Evolutionary conservation across 202 grass and related monocot genomes (phyloP), one percentile per base, ranked within the genome.

Genomic region (Tripidium arundinaceum): DNA sequence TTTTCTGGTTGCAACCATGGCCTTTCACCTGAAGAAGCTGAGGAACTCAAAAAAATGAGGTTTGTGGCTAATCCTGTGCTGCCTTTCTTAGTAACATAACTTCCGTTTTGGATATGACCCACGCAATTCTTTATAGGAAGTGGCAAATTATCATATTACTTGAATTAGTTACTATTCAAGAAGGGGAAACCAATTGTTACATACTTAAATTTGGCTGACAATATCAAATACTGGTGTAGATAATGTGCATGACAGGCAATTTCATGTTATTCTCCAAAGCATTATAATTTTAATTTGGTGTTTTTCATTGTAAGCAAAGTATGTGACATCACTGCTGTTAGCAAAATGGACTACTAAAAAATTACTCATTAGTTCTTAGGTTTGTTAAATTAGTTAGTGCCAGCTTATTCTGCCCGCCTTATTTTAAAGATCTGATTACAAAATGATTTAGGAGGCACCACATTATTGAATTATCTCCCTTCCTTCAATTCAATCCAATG

Each of bases 1-100:
- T 98, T 98, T 87, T 98, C 92, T 65, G 95, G 95, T 84, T 98
- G 95, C 72, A 93, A 89, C 70, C 90, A 98, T 81, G 95, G 79
- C 66, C 93, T 93, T 81, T 94, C 90, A 78, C 73, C 8, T 34
- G 78, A 86, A 89, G 95, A 98, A 89, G 79, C 92, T 25, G 90
- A 94, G 69, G 92, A 94, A 21, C 90, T 98, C 14, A 94, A 87
- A 91, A 94, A 80, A 79, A 89, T 94, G 86, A 98, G 95, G 95
- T 98, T 70, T 83, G 81, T 49, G 45, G 75, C 78, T 69, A 28
- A 29, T 62, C 25, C 27, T 67, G 25, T 85, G 42, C 19, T 60
- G 22, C 55, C 42, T 65, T 76, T n/a, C 28, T 68, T 34, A 31
- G 16, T 31, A 69, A 2, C 70, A 73, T 34, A 22, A 61, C 43